Evolutionary conservation across 176 grass and related monocot genomes (phyloP), one percentile per base, ranked within the genome.

Genomic region (Ensete glaucum): DNA sequence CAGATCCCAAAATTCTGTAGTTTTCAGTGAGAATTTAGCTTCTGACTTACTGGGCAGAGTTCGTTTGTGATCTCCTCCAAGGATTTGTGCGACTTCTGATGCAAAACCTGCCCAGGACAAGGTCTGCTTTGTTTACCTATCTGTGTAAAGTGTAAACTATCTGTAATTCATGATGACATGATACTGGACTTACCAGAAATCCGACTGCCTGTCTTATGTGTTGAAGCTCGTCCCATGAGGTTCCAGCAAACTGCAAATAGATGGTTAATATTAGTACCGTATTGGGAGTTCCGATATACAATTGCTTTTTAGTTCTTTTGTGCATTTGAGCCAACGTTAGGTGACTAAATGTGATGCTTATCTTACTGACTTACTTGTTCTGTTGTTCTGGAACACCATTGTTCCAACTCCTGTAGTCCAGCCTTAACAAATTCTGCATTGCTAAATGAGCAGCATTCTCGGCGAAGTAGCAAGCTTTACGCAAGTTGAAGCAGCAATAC

Each of bases 361-460:
- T 50, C 19, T 9, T 5, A 50, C 57, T 53, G 11, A 50, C 21
- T 82, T 77, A 94, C 95, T 88, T 94, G 82, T 79, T 90, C 83
- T 52, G 82, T 86, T 77, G 64, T 72, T 76, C 51, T 85, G 71
- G 53, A 78, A 83, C 81, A 98, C 95, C 95, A 98, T 19, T 91
- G 90, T 76, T 93, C 90, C 43, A 98, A 64, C 71, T 98, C 90
- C 21, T 87, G 84, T 77, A 98, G 84, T 23, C 88, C 88, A 49
- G 88, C 82, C 76, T 93, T 98, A 53, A 98, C 76, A 74, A 89
- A 98, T 76, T 98, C 90, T 1, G 90, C 90, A 63, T 93, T 98
- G 81, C 90, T 98, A 81, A 88, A 91, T 53, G 95, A 98, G 73
- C 95, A 98, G 71, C 90, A 98, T 83, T 98, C 95, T 64, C 90